phyloP scores from a whole-genome alignment of 352 stramenopile species.

The Phytophthora sansomeana region DNA sequence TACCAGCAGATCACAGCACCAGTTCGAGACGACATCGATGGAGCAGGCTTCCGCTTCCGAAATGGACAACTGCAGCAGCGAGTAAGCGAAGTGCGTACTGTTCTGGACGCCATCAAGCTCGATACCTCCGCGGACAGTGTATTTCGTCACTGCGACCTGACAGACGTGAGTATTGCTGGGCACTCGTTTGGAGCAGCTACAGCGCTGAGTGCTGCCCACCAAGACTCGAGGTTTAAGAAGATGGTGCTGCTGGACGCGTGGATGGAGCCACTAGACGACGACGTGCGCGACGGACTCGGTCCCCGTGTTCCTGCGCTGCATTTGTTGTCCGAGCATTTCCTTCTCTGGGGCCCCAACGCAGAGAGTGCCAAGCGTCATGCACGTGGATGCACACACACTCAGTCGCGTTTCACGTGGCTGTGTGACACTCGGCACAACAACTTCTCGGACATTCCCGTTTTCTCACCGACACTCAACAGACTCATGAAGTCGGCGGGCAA shows the following conservation, averaged over 20 bases:
- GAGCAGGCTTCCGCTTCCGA: slow-evolving; percentile 64
- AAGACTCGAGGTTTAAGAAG: slow-evolving; percentile 53
- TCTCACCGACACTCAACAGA: slow-evolving; percentile 63
- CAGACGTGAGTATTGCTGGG: slow-evolving; percentile 50
- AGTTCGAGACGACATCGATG: slow-evolving; percentile 55
- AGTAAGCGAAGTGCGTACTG: slow-evolving; percentile 55
- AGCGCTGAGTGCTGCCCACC: slow-evolving; percentile 55
- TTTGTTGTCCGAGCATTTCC: slow-evolving; percentile 72
- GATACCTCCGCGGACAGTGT: slow-evolving; percentile 23
- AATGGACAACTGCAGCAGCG: slow-evolving; percentile 66
- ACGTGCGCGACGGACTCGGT: slow-evolving; percentile 48
- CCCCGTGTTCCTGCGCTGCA: slow-evolving; percentile 56
- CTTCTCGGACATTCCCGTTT: slow-evolving; percentile 74
- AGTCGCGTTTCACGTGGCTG: slow-evolving; percentile 52
- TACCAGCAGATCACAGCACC: slow-evolving; percentile 64
- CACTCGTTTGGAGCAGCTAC: slow-evolving; percentile 78
- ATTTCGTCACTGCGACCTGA: slow-evolving; percentile 42
- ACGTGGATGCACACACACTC: slow-evolving; percentile 42
- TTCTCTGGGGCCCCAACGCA: slow-evolving; percentile 60
- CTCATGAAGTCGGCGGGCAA: slow-evolving; percentile 56
- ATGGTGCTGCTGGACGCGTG: slow-evolving; percentile 70
- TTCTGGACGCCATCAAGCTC: slow-evolving; percentile 50
- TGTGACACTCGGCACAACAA: slow-evolving; percentile 69
- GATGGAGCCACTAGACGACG: slow-evolving; percentile 67
- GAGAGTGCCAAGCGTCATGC: slow-evolving; percentile 51